phyloP scores from a whole-genome alignment of 2,329 filamentous ascomycete genomes.

The Cordyceps militaris region DNA sequence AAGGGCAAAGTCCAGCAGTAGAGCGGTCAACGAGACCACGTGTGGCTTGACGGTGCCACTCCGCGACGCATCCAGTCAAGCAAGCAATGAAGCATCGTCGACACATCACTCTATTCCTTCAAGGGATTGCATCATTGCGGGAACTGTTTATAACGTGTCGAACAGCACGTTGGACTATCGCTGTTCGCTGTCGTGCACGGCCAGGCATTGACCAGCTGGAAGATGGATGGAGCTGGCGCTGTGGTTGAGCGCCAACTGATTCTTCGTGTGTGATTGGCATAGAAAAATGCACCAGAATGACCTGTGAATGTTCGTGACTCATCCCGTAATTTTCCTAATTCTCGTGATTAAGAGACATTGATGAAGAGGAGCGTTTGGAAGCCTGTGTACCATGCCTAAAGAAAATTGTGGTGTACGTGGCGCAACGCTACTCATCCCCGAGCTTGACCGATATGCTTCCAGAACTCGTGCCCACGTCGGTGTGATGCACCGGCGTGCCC shows the following conservation, averaged over 20 bases:
- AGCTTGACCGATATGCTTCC: slow-evolving; percentile 1
- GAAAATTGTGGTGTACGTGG: too few species aligned
- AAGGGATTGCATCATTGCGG: slow-evolving; percentile 5
- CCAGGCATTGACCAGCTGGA: slow-evolving; percentile 1
- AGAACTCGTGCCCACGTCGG: neutral
- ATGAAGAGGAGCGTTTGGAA: too few species aligned
- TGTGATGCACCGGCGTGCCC: neutral
- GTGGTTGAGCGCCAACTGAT: neutral
- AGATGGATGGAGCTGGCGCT: slow-evolving; percentile 12
- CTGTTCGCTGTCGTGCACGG: slow-evolving; percentile 5
- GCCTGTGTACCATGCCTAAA: too few species aligned
- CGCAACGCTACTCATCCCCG: neutral
- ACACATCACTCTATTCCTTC: neutral
- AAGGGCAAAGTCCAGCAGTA: neutral
- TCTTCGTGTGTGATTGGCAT: neutral
- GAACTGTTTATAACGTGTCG: neutral
- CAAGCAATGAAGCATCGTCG: neutral
- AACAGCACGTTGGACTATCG: neutral
- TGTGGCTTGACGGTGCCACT: neutral
- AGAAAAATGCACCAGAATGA: neutral
- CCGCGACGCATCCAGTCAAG: neutral
- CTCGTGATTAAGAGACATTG: neutral
- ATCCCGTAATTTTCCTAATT: neutral
- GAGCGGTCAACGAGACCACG: neutral
- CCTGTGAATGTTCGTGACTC: neutral